Conservation (phyloP, 2,329 filamentous ascomycete genomes). For the Fusarium siculi region DNA sequence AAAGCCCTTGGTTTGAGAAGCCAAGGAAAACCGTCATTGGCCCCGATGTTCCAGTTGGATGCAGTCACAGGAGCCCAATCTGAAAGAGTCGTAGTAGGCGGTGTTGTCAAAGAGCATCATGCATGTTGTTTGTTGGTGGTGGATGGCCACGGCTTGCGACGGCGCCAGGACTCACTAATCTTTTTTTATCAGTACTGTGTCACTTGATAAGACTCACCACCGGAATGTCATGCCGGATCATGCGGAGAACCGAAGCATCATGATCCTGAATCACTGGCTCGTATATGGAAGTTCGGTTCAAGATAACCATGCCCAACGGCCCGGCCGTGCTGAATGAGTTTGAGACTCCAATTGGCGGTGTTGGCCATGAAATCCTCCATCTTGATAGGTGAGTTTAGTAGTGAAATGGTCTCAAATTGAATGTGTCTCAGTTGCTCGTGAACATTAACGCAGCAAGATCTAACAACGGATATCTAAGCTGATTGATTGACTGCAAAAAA, state of each 20-base stretch:
- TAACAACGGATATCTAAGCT: conserved; percentile 45
- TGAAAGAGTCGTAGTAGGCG: background rate
- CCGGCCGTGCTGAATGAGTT: background rate
- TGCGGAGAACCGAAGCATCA: conserved; percentile 6
- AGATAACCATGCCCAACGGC: background rate
- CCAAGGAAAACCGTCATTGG: background rate
- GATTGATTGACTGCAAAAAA: conserved; percentile 39
- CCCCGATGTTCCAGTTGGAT: background rate
- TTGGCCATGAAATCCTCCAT: background rate
- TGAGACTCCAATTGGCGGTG: background rate
- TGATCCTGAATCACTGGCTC: background rate
- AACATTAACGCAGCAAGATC: conserved; percentile 4
- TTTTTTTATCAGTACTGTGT: conserved; percentile 17
- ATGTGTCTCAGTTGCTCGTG: conserved; percentile 20
- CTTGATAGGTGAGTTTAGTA: background rate
- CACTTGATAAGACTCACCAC: conserved; percentile 15
- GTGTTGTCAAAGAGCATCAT: conserved; percentile 2
- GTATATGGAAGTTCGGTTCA: background rate
- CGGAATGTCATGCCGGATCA: background rate
- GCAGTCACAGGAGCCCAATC: background rate
- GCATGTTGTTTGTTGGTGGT: conserved; percentile 16
- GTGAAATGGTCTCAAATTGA: conserved; percentile 38
- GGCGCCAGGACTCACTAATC: conserved; percentile 10
- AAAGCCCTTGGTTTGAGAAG: background rate
- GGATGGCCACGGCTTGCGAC: conserved; percentile 31